Base-by-base conservation (phyloP, 2,329 filamentous ascomycete species). In the Botryosphaeria agaves region DNA sequence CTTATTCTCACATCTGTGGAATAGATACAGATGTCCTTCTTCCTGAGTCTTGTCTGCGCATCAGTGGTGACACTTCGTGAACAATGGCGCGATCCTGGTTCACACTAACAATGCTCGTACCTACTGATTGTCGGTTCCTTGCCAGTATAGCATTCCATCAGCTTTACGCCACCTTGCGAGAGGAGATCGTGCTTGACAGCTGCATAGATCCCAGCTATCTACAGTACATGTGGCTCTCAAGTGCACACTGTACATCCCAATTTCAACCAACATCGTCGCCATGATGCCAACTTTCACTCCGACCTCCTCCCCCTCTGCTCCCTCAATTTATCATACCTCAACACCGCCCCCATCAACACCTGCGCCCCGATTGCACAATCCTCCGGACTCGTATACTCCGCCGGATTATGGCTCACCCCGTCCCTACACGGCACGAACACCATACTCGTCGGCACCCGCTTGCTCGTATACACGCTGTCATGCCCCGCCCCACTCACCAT, bases 401-500 rank as follows among this genome's bases (percentile, higher is more conserved):
- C 39, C 6, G 59, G 59, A 41, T 63, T 61, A 36, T 63, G 59
- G 28, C 55, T 59, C 3, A 63, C 51, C 1, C 59, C 59, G 33
- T 61, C 58, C 29, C 53, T 49, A 39, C 57, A 59, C 5, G 59
- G 58, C 20, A 60, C 52, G 31, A 62, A 62, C 5, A 62, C 56
- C 59, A 63, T 63, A 29, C 52, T 56, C 20, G 60, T 57, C 11
- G 59, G 59, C 34, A 54, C 58, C 16, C 51, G 48, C 39, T 56
- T 57, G 31, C 43, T 55, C 11, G 53, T 44, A 37, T 59, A 59
- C 23, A 62, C 59, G 28, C 45, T 57, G 39, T 76, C 72, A 48
- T 76, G 72, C 0, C 72, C 72, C n/a, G 72, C 72, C 15, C 72
- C 72, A 38, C 61, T 68, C 35, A 63, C 71, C 56, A 77, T 73